phyloP scores from a whole-genome alignment of 495 filamentous ascomycete genomes.

The Penicillium antarcticum region DNA sequence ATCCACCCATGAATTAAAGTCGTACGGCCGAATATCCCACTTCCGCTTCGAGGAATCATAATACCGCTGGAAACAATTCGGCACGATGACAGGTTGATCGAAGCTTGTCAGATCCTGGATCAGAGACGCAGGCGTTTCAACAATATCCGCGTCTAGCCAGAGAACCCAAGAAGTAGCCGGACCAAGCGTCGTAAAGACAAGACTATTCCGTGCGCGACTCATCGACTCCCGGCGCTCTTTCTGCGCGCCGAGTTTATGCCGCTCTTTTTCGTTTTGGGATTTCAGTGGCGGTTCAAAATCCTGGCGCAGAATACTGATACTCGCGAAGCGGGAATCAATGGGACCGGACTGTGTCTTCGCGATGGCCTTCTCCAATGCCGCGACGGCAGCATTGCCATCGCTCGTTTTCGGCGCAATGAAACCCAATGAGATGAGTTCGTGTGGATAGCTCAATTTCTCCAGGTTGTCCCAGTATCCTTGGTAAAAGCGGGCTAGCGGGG shows the following conservation, averaged over 20 bases:
- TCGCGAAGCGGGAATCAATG: conserved; percentile 79
- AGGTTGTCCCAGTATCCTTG: conserved; percentile 94
- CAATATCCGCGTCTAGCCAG: conserved; percentile 90
- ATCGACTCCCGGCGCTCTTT: conserved; percentile 84
- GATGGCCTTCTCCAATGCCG: conserved; percentile 79
- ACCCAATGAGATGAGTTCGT: conserved; percentile 89
- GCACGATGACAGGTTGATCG: conserved; percentile 83
- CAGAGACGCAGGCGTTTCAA: conserved; percentile 80
- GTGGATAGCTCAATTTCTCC: conserved; percentile 79
- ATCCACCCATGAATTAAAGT: conserved; percentile 97
- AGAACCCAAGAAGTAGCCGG: conserved; percentile 94
- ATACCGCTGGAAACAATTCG: conserved; percentile 93
- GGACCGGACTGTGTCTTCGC: conserved; percentile 76
- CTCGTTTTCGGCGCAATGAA: conserved; percentile 92
- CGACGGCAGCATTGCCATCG: conserved; percentile 80
- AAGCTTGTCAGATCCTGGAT: conserved; percentile 91
- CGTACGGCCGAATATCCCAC: conserved; percentile 78
- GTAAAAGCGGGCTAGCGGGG: conserved; percentile 90
- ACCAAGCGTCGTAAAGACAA: conserved; percentile 95
- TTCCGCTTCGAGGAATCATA: conserved; percentile 66
- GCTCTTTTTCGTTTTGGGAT: conserved; percentile 81
- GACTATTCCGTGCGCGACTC: conserved; percentile 86
- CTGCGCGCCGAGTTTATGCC: conserved; percentile 87
- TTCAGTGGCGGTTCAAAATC: conserved; percentile 83
- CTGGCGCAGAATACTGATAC: conserved; percentile 89